These are phyloP conservation scores for Nyctanthes arbortristis DNA, from an alignment of 257 asterid genomes.

Conservation along the genomic window DNA sequence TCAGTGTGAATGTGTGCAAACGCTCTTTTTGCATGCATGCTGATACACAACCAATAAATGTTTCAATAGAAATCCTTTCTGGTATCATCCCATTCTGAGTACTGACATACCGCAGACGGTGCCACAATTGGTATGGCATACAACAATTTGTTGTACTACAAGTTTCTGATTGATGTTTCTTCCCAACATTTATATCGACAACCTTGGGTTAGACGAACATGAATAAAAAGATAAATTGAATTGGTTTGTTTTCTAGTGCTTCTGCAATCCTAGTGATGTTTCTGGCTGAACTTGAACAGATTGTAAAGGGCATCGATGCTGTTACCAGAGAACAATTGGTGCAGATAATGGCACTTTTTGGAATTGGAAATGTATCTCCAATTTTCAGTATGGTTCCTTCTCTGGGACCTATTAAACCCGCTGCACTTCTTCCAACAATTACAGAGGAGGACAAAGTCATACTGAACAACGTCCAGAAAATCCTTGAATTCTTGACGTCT, in stretches of 20 bases:
- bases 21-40: too few relatives aligned
- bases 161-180: not conserved
- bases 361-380: constrained; percentile 68
- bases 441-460: constrained; percentile 87
- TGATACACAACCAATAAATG: too few relatives aligned
- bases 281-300: constrained; percentile 45
- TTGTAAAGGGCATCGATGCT: constrained; percentile 98
- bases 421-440: constrained; percentile 82
- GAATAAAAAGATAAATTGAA: not conserved
- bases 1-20: too few relatives aligned
- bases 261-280: constrained; percentile 19
- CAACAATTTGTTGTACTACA: too few relatives aligned
- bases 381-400: constrained; percentile 88
- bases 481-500: constrained; percentile 69
- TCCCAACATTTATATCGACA: not conserved
- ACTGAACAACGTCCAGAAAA: constrained; percentile 84
- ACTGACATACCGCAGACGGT: too few relatives aligned
- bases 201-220: not conserved
- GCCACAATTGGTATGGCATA: too few relatives aligned
- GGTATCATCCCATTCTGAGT: too few relatives aligned
- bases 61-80: too few relatives aligned
- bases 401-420: constrained; percentile 77
- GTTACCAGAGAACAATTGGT: constrained; percentile 88
- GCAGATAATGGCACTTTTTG: constrained; percentile 68
- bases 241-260: not conserved